A percentile compares a stretch with the other conserved stretches of the same genome.
Evolutionary conservation across 176 grass and related monocot genomes (phyloP).

Genomic region (Oryza brachyantha): DNA sequence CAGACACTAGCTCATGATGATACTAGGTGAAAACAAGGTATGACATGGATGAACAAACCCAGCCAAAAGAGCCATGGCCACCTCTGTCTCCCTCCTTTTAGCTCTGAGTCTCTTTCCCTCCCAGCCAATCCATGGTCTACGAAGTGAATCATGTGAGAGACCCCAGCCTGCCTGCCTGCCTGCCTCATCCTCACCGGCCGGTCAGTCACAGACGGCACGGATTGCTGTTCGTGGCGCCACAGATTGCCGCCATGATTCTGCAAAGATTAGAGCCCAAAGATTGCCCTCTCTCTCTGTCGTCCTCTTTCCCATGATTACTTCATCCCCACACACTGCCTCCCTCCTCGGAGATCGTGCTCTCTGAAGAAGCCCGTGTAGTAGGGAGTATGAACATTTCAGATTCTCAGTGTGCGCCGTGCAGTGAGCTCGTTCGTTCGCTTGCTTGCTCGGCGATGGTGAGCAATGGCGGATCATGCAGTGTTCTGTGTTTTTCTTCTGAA

Average conservation of each 20-base stretch:
- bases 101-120: not conserved
- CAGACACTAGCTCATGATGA: too few species aligned
- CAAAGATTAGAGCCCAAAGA: slow-evolving; percentile 15
- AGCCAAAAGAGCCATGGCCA: not conserved
- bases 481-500: not conserved
- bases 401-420: too few species aligned
- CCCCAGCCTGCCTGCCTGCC: not conserved
- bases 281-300: slow-evolving; percentile 24
- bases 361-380: too few species aligned
- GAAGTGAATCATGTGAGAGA: slow-evolving; percentile 26
- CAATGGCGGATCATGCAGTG: not conserved
- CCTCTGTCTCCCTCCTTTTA: not conserved
- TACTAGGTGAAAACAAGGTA: not conserved
- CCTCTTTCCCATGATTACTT: slow-evolving; percentile 39
- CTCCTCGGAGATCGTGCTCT: not conserved
- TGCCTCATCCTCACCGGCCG: not conserved
- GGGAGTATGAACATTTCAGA: too few species aligned
- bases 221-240: not conserved
- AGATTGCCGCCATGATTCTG: slow-evolving; percentile 42
- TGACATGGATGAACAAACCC: not conserved
- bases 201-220: not conserved
- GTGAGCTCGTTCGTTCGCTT: not conserved
- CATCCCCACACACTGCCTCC: not conserved
- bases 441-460: not conserved
- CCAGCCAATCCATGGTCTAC: not conserved